phyloP scores from a whole-genome alignment of 805 yeast genomes.

The Kazachstania bromeliacearum region DNA sequence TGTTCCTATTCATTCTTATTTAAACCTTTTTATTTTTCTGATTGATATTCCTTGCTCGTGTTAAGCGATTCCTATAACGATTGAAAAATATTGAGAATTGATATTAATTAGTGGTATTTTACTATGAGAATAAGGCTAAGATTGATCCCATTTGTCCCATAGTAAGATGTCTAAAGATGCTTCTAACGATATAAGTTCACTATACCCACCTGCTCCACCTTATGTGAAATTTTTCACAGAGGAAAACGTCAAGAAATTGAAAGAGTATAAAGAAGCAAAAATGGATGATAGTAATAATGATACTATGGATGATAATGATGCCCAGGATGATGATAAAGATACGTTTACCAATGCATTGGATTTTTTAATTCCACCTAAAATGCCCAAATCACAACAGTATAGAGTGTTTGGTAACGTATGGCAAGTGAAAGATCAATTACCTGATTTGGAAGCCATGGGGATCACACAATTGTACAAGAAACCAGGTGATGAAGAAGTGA shows the following conservation, averaged over 20 bases:
- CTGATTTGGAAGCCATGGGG: constrained; percentile 67
- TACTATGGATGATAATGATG: constrained; percentile 26
- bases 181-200: constrained; percentile 43
- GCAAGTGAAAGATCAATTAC: constrained; percentile 67
- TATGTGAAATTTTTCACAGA: constrained; percentile 63
- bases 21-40: too few species aligned
- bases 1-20: too few species aligned
- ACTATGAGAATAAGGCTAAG: too few species aligned
- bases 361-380: constrained; percentile 54
- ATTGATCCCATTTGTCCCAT: too few species aligned
- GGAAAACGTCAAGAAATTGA: constrained; percentile 46
- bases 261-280: constrained; percentile 11
- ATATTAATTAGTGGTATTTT: too few species aligned
- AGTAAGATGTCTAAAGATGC: constrained; percentile 11
- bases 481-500: constrained; percentile 10
- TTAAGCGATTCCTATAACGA: too few species aligned
- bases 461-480: constrained; percentile 58
- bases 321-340: constrained; percentile 35
- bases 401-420: constrained; percentile 86
- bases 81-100: too few species aligned
- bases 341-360: constrained; percentile 28
- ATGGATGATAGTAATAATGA: constrained; percentile 5
- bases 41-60: too few species aligned
- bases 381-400: constrained; percentile 57
- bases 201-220: constrained; percentile 94